These are phyloP conservation scores for Fusarium tuaranense DNA, from an alignment of 2,329 filamentous ascomycete genomes.

Conservation along the genomic window DNA sequence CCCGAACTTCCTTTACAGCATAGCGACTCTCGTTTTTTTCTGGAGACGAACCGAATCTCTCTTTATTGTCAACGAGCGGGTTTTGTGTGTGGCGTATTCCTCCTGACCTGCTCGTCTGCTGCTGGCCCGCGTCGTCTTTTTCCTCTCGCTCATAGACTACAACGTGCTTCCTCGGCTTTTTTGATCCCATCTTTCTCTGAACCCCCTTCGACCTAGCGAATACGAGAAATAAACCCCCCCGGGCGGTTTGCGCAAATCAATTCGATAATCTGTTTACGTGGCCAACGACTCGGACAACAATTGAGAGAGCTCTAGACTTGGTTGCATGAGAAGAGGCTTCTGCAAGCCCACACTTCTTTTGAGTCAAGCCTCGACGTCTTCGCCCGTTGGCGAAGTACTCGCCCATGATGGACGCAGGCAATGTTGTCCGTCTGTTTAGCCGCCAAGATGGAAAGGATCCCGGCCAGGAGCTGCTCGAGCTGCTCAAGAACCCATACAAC, in stretches of 20 bases:
- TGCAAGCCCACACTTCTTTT: not conserved
- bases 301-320: not conserved
- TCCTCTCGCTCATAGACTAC: slow-evolving; percentile 9
- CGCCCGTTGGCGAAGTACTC: slow-evolving; percentile 42
- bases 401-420: slow-evolving; percentile 38
- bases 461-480: slow-evolving; percentile 58
- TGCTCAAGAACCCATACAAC: slow-evolving; percentile 64
- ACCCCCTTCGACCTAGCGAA: slow-evolving; percentile 14
- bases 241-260: slow-evolving; percentile 3
- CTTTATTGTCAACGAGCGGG: slow-evolving; percentile 7
- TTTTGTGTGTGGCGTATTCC: slow-evolving; percentile 22
- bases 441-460: slow-evolving; percentile 44
- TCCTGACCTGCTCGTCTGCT: slow-evolving; percentile 15
- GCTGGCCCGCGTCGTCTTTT: not conserved
- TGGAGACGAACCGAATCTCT: slow-evolving; percentile 7
- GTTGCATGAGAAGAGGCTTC: not conserved
- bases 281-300: not conserved
- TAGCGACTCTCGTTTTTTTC: slow-evolving; percentile 32
- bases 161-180: slow-evolving; percentile 7
- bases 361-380: slow-evolving; percentile 32
- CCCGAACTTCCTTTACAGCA: slow-evolving; percentile 10
- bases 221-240: slow-evolving; percentile 21
- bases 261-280: slow-evolving; percentile 13
- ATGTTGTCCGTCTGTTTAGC: slow-evolving; percentile 19
- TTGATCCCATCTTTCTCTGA: slow-evolving; percentile 10